Evolutionary conservation across 1,284 basidiomycete genomes (phyloP).

Genomic region (Peniophora sp.): DNA sequence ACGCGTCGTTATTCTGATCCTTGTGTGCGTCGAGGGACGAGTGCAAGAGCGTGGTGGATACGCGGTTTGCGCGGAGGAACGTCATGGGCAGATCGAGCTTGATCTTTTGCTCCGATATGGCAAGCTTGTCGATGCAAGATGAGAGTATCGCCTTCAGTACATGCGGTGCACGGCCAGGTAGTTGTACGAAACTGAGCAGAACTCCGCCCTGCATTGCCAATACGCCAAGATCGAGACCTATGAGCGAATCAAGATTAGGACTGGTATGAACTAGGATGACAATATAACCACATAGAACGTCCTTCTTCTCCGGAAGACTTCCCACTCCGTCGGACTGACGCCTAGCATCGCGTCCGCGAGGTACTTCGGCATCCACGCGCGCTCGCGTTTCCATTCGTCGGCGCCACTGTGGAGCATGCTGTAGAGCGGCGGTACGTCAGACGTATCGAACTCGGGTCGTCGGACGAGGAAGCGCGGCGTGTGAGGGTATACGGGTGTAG

Average conservation of each 20-base stretch:
- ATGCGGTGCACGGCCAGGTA: not conserved
- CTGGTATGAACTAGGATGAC: not conserved
- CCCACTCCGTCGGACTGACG: slow-evolving; percentile 69
- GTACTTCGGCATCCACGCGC: slow-evolving; percentile 83
- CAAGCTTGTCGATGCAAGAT: not conserved
- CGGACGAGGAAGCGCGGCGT: slow-evolving; percentile 80
- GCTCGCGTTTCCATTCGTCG: slow-evolving; percentile 77
- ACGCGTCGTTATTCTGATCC: slow-evolving; percentile 20
- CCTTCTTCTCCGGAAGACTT: slow-evolving; percentile 70
- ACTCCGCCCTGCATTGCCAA: no score
- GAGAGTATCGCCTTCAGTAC: not conserved
- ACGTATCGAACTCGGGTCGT: slow-evolving; percentile 64
- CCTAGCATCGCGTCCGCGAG: slow-evolving; percentile 74
- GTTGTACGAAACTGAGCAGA: not conserved
- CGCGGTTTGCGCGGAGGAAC: not conserved
- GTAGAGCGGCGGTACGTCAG: slow-evolving; percentile 82
- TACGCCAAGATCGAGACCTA: no score
- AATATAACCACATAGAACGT: slow-evolving; percentile 72
- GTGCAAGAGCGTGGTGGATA: slow-evolving; percentile 6
- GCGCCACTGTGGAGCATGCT: slow-evolving; percentile 76
- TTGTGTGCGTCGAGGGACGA: slow-evolving; percentile 32
- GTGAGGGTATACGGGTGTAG: slow-evolving; percentile 58
- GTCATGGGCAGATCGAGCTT: slow-evolving; percentile 1
- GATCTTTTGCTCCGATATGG: not conserved
- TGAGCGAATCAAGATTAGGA: not conserved